Evolutionary conservation across 2,329 filamentous ascomycete species (phyloP).

Genomic region (Mycosphaerella sp.): DNA sequence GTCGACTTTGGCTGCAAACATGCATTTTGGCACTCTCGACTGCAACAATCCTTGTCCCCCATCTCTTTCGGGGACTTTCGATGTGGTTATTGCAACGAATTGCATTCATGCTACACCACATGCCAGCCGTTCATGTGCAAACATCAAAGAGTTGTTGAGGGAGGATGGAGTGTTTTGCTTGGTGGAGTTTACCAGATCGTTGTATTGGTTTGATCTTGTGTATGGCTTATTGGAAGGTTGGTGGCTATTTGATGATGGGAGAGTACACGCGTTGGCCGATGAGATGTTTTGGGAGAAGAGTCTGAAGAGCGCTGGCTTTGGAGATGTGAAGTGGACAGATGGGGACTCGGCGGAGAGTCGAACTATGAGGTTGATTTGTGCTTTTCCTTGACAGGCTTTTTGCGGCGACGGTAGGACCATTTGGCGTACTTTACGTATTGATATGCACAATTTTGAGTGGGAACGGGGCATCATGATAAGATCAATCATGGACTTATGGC

Average conservation of each 20-base stretch:
- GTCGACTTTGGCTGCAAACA: conserved; percentile 7
- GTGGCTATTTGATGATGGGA: conserved; percentile 39
- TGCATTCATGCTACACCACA: conserved; percentile 36
- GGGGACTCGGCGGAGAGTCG: conserved; percentile 18
- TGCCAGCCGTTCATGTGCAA: conserved; percentile 24
- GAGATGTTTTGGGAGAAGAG: conserved; percentile 19
- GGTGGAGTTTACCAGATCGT: conserved; percentile 32
- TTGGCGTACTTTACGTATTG: background rate
- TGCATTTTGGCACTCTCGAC: conserved; percentile 29
- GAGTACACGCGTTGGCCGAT: conserved; percentile 29
- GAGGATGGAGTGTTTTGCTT: conserved; percentile 32
- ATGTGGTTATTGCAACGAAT: conserved; percentile 36
- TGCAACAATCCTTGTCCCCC: background rate
- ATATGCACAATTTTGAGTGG: background rate
- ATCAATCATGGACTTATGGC: background rate
- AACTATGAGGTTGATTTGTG: conserved; percentile 8
- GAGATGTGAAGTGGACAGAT: conserved; percentile 35
- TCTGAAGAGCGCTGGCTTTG: conserved; percentile 31
- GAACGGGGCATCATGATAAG: too few relatives aligned
- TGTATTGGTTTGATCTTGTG: conserved; percentile 32
- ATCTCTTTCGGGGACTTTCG: background rate
- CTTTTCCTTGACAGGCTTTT: background rate
- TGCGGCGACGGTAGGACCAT: background rate
- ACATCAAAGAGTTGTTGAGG: conserved; percentile 29
- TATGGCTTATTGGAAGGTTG: conserved; percentile 37